Percentiles rank a stretch among this genome's conserved stretches.
phyloP scores from a whole-genome alignment of 73 alveolate genomes.

The Effrenium voratum region DNA sequence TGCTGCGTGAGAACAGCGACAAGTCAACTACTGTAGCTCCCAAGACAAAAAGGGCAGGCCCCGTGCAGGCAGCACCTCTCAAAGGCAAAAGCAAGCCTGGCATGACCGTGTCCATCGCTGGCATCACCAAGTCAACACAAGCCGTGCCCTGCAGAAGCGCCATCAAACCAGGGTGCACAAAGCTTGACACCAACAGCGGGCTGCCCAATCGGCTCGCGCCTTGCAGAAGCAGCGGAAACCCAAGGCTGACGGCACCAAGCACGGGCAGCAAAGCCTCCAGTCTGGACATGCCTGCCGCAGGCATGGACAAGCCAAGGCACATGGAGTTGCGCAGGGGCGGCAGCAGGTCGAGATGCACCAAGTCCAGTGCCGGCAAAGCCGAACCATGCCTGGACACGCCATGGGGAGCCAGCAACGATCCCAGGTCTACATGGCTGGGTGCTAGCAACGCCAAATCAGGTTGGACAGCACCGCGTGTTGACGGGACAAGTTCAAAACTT shows the following conservation, averaged over 20 bases:
- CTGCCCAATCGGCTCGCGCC: not conserved
- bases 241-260: not conserved
- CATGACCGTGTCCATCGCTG: constrained; percentile 8
- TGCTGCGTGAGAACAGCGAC: not conserved
- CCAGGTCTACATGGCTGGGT: not conserved
- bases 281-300: not conserved
- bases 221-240: not conserved
- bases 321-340: not conserved
- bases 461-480: not conserved
- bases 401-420: not conserved
- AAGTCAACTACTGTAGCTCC: not conserved
- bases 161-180: not conserved
- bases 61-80: not conserved
- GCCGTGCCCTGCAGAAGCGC: not conserved
- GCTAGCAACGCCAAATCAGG: not conserved
- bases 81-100: not conserved
- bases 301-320: not conserved
- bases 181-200: not conserved
- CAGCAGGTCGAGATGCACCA: not conserved
- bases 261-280: not conserved
- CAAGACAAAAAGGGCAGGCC: not conserved
- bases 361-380: not conserved
- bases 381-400: not conserved
- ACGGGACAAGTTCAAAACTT: not conserved
- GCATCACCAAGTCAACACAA: not conserved